Evolutionary conservation across 2,329 filamentous ascomycete species (phyloP).

Genomic region (Botrytis fabae): DNA sequence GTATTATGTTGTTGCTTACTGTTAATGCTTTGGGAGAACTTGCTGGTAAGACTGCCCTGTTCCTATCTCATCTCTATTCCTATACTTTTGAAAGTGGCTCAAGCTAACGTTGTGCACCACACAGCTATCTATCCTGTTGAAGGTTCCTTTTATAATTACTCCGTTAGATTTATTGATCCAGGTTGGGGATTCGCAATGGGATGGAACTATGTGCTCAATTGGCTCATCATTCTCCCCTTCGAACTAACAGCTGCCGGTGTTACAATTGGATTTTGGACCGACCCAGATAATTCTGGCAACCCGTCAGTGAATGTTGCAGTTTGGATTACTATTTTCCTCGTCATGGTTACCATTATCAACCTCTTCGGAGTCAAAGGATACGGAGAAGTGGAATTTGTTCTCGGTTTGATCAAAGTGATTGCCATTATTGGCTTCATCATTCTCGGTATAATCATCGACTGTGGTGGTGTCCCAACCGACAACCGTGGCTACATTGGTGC

Average conservation of each 20-base stretch:
- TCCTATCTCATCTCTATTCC: not conserved
- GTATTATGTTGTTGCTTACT: constrained; percentile 61
- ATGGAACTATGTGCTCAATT: constrained; percentile 89
- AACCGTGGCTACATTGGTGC: constrained; percentile 63
- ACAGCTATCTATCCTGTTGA: constrained; percentile 77
- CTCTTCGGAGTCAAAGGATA: constrained; percentile 86
- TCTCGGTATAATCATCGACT: constrained; percentile 73
- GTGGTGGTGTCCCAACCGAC: constrained; percentile 56
- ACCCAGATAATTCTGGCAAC: constrained; percentile 42
- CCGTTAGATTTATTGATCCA: constrained; percentile 89
- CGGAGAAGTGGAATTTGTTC: constrained; percentile 88
- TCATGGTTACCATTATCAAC: constrained; percentile 78
- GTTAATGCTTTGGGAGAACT: constrained; percentile 88
- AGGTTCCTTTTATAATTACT: constrained; percentile 89
- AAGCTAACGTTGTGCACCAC: not conserved
- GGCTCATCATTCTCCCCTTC: constrained; percentile 79
- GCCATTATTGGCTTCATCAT: constrained; percentile 87
- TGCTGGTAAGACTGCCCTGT: constrained; percentile 63
- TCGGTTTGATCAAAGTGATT: constrained; percentile 80
- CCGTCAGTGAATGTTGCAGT: constrained; percentile 58
- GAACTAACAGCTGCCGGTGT: constrained; percentile 86
- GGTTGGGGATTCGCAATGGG: constrained; percentile 95
- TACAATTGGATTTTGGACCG: constrained; percentile 79
- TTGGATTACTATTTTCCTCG: constrained; percentile 81
- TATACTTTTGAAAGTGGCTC: not conserved